Conservation (phyloP, 306 rosid genomes). For the Fragaria vesca region DNA sequence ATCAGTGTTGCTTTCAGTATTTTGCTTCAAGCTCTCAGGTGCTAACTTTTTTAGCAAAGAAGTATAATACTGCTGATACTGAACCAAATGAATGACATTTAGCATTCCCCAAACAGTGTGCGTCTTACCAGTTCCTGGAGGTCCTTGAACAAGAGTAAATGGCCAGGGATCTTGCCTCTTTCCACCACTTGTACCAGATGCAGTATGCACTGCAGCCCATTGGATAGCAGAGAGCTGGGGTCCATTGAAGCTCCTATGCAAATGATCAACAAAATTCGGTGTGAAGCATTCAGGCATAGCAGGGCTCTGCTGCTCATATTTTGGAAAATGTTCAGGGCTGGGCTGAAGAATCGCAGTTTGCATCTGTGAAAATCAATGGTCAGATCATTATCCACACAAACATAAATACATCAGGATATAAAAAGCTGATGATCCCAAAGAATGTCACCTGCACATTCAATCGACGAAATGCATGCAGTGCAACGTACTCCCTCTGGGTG, state of each 20-base stretch:
- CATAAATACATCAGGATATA: slow-evolving; percentile 10
- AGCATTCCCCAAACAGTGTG: slow-evolving; percentile 99
- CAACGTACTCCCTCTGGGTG: slow-evolving; percentile 92
- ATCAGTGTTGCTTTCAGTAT: slow-evolving; percentile 71
- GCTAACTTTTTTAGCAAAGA: slow-evolving; percentile 95
- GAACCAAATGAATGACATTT: slow-evolving; percentile 97
- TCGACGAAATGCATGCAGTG: slow-evolving; percentile 97
- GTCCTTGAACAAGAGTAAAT: slow-evolving; percentile 98
- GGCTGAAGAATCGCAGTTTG: slow-evolving; percentile 97
- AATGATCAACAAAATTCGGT: slow-evolving; percentile 73
- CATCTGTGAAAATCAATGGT: slow-evolving; percentile 57
- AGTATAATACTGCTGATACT: slow-evolving; percentile 95
- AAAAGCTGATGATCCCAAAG: background rate
- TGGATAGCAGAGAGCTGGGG: slow-evolving; percentile 97
- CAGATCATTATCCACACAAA: slow-evolving; percentile 18
- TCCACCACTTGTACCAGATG: slow-evolving; percentile 94
- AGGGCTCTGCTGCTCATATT: slow-evolving; percentile 87
- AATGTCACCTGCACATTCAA: slow-evolving; percentile 77
- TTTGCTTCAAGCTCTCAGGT: slow-evolving; percentile 98
- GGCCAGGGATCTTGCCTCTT: slow-evolving; percentile 99
- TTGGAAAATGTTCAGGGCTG: slow-evolving; percentile 94
- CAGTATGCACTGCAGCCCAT: slow-evolving; percentile 98
- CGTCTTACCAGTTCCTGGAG: slow-evolving; percentile 99
- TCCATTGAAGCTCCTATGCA: slow-evolving; percentile 83
- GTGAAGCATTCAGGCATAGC: slow-evolving; percentile 99